phyloP scores from a whole-genome alignment of 495 filamentous ascomycete species.

The Pseudoneurospora amorphoporcata region DNA sequence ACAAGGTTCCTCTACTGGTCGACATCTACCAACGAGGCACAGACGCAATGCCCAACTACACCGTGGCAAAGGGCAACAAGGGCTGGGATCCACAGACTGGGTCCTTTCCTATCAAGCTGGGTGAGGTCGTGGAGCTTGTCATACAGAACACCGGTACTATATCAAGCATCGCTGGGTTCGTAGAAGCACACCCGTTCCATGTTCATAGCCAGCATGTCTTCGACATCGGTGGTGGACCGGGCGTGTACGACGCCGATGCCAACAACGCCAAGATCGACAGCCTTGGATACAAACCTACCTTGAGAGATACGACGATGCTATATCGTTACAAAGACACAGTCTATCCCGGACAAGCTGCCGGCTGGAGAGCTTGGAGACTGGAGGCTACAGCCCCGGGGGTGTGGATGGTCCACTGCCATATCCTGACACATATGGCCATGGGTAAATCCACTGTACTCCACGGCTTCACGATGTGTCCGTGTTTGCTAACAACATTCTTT shows the following conservation, averaged over 20 bases:
- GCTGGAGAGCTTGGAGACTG: slow-evolving; percentile 51
- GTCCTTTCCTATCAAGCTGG: slow-evolving; percentile 43
- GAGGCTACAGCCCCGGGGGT: slow-evolving; percentile 42
- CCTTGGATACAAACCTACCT: slow-evolving; percentile 30
- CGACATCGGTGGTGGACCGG: slow-evolving; percentile 48
- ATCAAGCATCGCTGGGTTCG: slow-evolving; percentile 24
- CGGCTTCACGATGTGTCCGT: background rate
- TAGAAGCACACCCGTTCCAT: slow-evolving; percentile 54
- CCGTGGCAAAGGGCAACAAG: slow-evolving; percentile 31
- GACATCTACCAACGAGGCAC: slow-evolving; percentile 41
- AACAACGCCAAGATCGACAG: slow-evolving; percentile 38
- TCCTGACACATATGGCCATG: slow-evolving; percentile 25
- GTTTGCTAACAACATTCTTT: slow-evolving; percentile 3
- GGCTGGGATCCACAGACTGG: slow-evolving; percentile 44
- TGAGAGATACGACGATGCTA: slow-evolving; percentile 47
- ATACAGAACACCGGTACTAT: slow-evolving; percentile 39
- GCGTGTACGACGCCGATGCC: slow-evolving; percentile 40
- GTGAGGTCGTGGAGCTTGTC: slow-evolving; percentile 54
- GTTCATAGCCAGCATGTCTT: slow-evolving; percentile 48
- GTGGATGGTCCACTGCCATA: slow-evolving; percentile 58
- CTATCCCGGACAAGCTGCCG: slow-evolving; percentile 28
- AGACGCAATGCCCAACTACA: slow-evolving; percentile 28
- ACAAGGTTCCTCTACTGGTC: slow-evolving; percentile 42
- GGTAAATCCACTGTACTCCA: slow-evolving; percentile 7
- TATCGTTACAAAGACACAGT: slow-evolving; percentile 34